Evolutionary conservation across 2,329 filamentous ascomycete species (phyloP).

Genomic region (Fusarium heterosporum): DNA sequence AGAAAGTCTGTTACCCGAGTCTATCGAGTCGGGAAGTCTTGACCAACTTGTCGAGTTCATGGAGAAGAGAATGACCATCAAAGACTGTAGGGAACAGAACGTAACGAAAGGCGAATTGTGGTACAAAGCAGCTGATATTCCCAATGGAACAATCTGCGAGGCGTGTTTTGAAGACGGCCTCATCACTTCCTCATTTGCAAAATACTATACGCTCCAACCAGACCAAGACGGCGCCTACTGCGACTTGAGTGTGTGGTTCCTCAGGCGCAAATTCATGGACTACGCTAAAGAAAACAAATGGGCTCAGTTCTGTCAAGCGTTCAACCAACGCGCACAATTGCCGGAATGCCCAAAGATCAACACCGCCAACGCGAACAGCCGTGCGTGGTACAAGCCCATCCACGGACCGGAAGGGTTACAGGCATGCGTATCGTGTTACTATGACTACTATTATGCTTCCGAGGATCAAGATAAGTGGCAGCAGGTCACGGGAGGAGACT

Average conservation of each 20-base stretch:
- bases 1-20: slow-evolving; percentile 49
- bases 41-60: slow-evolving; percentile 48
- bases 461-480: slow-evolving; percentile 45
- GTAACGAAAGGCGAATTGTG: slow-evolving; percentile 43
- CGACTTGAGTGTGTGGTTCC: slow-evolving; percentile 49
- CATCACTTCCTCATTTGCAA: slow-evolving; percentile 44
- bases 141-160: slow-evolving; percentile 52
- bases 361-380: slow-evolving; percentile 36
- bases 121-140: slow-evolving; percentile 52
- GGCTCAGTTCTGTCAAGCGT: slow-evolving; percentile 50
- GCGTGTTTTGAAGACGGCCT: slow-evolving; percentile 55
- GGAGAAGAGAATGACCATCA: slow-evolving; percentile 38
- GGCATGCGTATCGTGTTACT: slow-evolving; percentile 54
- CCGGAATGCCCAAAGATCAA: slow-evolving; percentile 46
- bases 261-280: slow-evolving; percentile 48
- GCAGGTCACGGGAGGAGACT: slow-evolving; percentile 39
- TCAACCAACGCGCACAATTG: slow-evolving; percentile 45
- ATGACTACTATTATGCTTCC: slow-evolving; percentile 51
- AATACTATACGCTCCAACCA: slow-evolving; percentile 44
- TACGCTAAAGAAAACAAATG: slow-evolving; percentile 48
- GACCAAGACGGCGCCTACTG: slow-evolving; percentile 40
- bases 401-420: slow-evolving; percentile 44
- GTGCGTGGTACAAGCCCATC: slow-evolving; percentile 51
- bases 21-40: slow-evolving; percentile 46
- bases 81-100: slow-evolving; percentile 30